A percentile compares a stretch with the other conserved stretches of the same genome.
phyloP scores from a whole-genome alignment of 495 filamentous ascomycete species.

The Astrothelium subdiscretum region DNA sequence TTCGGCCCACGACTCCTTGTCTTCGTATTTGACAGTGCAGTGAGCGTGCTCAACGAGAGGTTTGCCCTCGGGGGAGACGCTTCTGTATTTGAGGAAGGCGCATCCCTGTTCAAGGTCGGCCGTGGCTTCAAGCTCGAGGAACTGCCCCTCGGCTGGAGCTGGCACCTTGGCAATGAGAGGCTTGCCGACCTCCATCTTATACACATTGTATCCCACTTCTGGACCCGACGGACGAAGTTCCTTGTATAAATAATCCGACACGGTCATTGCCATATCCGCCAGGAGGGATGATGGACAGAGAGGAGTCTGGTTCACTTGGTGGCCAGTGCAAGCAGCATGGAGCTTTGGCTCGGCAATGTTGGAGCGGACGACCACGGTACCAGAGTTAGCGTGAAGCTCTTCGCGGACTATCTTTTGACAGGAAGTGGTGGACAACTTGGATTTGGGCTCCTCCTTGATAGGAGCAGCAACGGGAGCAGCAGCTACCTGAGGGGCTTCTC shows the following conservation, averaged over 20 bases:
- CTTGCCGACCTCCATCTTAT: constrained; percentile 31
- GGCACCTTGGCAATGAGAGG: constrained; percentile 30
- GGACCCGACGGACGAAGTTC: constrained; percentile 28
- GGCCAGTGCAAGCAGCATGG: constrained; percentile 27
- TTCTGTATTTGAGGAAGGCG: constrained; percentile 28
- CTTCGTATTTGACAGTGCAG: constrained; percentile 29
- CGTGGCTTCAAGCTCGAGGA: constrained; percentile 31
- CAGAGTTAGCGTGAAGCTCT: constrained; percentile 27
- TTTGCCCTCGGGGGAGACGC: constrained; percentile 29
- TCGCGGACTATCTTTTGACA: constrained; percentile 32
- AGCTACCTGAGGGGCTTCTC: constrained; percentile 25
- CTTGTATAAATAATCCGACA: constrained; percentile 36
- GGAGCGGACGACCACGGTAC: constrained; percentile 29
- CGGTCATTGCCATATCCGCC: constrained; percentile 39
- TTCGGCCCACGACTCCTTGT: constrained; percentile 28
- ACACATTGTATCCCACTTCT: constrained; percentile 28
- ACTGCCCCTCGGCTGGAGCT: constrained; percentile 26
- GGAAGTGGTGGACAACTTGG: constrained; percentile 31
- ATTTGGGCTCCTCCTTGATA: constrained; percentile 18
- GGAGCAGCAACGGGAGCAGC: constrained; percentile 13
- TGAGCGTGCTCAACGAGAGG: constrained; percentile 27
- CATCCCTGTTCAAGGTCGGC: constrained; percentile 29
- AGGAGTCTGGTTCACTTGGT: constrained; percentile 32
- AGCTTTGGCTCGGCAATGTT: constrained; percentile 30
- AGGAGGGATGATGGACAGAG: constrained; percentile 37